Percentiles rank a stretch among this genome's conserved stretches.
These are phyloP conservation scores for Geotrichum histeridarum DNA, from an alignment of 1,139 yeast genomes.

Conservation along the genomic window DNA sequence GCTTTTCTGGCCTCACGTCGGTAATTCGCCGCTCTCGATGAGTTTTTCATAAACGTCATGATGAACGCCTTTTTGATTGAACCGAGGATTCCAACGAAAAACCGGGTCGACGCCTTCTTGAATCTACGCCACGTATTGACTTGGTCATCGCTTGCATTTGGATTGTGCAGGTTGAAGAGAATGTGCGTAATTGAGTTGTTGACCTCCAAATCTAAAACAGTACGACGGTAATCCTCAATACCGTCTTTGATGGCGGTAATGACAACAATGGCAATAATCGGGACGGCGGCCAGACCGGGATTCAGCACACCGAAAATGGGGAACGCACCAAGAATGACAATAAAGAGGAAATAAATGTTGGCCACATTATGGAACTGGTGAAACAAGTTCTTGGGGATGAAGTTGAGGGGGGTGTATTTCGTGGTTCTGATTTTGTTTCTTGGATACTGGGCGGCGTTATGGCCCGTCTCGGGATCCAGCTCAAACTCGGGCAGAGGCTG, in stretches of 20 bases:
- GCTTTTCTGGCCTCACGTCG: conserved; percentile 3
- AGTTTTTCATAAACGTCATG: conserved; percentile 16
- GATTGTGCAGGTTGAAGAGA: conserved; percentile 62
- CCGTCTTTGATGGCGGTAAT: conserved; percentile 93
- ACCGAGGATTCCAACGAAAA: conserved; percentile 24
- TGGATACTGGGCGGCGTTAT: conserved; percentile 45
- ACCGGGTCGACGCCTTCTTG: conserved; percentile 46
- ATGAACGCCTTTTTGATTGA: conserved; percentile 8
- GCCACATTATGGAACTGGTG: conserved; percentile 83
- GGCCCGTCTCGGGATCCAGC: conserved; percentile 50
- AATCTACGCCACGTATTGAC: conserved; percentile 62
- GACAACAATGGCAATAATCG: conserved; percentile 84
- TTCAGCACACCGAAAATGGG: conserved; percentile 85
- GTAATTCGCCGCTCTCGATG: conserved; percentile 15
- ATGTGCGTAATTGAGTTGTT: conserved; percentile 83
- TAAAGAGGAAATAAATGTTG: conserved; percentile 69
- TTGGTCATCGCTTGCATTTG: conserved; percentile 64
- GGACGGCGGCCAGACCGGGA: conserved; percentile 90
- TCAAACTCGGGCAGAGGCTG: conserved; percentile 57
- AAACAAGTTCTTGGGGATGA: conserved; percentile 71
- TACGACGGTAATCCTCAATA: conserved; percentile 85
- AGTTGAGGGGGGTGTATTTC: conserved; percentile 83
- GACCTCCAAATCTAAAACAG: conserved; percentile 71
- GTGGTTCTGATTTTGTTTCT: conserved; percentile 90
- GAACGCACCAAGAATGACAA: conserved; percentile 72